Percentiles rank a stretch among this genome's conserved stretches.
phyloP scores from a whole-genome alignment of 805 yeast species.

The Saccharomycopsis fibuligera region DNA sequence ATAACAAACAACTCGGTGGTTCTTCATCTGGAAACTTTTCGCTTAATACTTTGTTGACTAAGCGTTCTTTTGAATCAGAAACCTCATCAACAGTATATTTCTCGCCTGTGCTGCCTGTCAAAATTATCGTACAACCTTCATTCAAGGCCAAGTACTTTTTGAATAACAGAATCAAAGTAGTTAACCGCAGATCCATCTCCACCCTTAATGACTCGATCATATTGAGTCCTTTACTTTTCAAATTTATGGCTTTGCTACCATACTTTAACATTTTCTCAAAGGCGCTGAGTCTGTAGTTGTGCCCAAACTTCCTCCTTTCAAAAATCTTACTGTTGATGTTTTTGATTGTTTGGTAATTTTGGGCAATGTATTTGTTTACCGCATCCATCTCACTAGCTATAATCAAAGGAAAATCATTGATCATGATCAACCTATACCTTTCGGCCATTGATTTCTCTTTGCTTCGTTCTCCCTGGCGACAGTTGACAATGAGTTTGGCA shows the following conservation, averaged over 20 bases:
- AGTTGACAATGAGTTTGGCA: too few species aligned
- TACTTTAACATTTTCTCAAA: conserved; percentile 15
- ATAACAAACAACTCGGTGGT: too few species aligned
- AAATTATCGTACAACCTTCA: conserved; percentile 9
- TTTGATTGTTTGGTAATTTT: conserved; percentile 7
- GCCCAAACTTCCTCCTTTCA: conserved; percentile 15
- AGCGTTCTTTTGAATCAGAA: too few species aligned
- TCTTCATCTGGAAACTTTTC: too few species aligned
- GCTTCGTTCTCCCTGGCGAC: too few species aligned
- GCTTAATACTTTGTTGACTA: too few species aligned
- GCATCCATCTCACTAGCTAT: conserved; percentile 10
- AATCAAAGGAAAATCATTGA: conserved; percentile 17
- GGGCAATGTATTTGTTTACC: conserved; percentile 2
- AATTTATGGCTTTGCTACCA: conserved; percentile 9
- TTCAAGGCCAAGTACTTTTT: conserved; percentile 10
- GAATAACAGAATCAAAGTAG: conserved; percentile 5
- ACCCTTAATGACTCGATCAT: conserved; percentile 5
- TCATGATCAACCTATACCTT: conserved; percentile 11
- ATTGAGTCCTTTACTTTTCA: conserved; percentile 3
- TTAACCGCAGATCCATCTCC: conserved; percentile 7
- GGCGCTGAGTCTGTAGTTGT: conserved; percentile 7
- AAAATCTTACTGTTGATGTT: conserved; percentile 7
- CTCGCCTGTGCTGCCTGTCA: conserved; percentile 10
- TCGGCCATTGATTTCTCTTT: neutral
- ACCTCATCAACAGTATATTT: too few species aligned